Evolutionary conservation across 1,284 basidiomycete genomes (phyloP).

Genomic region (Sporisorium scitamineum): DNA sequence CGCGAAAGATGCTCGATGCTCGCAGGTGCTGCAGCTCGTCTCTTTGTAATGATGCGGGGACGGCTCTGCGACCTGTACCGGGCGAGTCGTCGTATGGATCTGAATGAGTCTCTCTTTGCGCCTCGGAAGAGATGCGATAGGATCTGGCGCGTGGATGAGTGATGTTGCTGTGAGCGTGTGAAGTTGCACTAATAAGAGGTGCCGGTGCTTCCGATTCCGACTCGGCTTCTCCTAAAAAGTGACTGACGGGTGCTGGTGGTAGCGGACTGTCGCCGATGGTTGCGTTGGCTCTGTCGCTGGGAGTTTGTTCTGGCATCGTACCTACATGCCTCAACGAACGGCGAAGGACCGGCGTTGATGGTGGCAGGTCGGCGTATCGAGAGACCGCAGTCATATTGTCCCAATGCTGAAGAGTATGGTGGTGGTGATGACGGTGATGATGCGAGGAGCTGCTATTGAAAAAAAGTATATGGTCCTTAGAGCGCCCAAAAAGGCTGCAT

Average conservation of each 20-base stretch:
- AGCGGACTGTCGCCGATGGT: conserved; percentile 50
- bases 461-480: neutral
- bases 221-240: conserved; percentile 48
- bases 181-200: conserved; percentile 1
- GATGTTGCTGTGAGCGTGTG: conserved; percentile 6
- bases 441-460: neutral
- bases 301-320: conserved; percentile 26
- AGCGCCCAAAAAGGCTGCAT: conserved; percentile 24
- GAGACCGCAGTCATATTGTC: conserved; percentile 44
- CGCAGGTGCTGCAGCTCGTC: conserved; percentile 37
- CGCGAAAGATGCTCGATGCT: conserved; percentile 36
- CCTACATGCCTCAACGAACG: conserved; percentile 38
- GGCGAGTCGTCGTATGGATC: conserved; percentile 50
- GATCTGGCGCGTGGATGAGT: conserved; percentile 13
- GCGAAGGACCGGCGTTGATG: conserved; percentile 38
- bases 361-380: conserved; percentile 28
- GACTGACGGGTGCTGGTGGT: conserved; percentile 50
- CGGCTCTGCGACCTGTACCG: conserved; percentile 40
- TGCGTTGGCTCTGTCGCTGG: conserved; percentile 41
- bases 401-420: neutral
- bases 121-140: conserved; percentile 28
- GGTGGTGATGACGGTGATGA: neutral
- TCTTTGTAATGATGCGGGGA: conserved; percentile 24
- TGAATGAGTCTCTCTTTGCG: conserved; percentile 27
- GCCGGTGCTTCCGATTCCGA: conserved; percentile 18